Evolutionary conservation across 768 basidiomycete species (phyloP), one percentile per base, ranked within the genome.

Genomic region (Agrocybe chaxingu): DNA sequence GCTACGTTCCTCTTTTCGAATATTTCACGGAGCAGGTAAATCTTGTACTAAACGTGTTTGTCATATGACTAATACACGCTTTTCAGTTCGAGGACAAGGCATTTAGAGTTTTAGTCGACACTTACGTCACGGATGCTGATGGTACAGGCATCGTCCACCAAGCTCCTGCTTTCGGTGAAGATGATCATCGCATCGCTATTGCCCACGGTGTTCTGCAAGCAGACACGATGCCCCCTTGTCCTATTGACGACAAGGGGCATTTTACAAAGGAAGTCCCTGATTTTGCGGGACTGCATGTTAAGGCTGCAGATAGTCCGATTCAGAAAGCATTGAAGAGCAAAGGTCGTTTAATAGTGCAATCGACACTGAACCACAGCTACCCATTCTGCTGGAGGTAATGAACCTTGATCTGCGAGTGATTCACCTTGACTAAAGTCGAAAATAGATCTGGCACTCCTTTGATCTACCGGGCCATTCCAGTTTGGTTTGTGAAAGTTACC

Each of bases 81-180:
- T 11, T 33, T 48, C 33, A 98, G 95, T 98, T 81, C 64, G 88
- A 90, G 63, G 92, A 94, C 65, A 84, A 81, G 58, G 96, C 92
- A 0, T 98, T 96, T 75, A 71, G 87, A 49, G 92, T 99, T 11
- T 66, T 99, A 10, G 78, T 81, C 16, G 97, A 99, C 62, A 86
- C 85, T 0, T 99, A 99, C 65, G 96, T 99, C 42, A 96, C 92
- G 3, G 89, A 87, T 58, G 79, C 83, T 11, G 90, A 93, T 52
- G 97, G 97, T 63, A 99, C 97, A 29, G 97, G 97, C 60, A 95
- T 98, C 61, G 97, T 99, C 30, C 97, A 99, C 66, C 97, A 99
- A 71, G 93, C 97, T 2, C 97, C 97, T 2, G 95, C 89, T 0
- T 98, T 97, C 62, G 97, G 97, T 74, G 96, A 98, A 66, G 97